Percentiles rank a stretch among this genome's conserved stretches.
These are phyloP conservation scores for Fomitopsis serialis DNA, from an alignment of 768 basidiomycete genomes.

Conservation along the genomic window DNA sequence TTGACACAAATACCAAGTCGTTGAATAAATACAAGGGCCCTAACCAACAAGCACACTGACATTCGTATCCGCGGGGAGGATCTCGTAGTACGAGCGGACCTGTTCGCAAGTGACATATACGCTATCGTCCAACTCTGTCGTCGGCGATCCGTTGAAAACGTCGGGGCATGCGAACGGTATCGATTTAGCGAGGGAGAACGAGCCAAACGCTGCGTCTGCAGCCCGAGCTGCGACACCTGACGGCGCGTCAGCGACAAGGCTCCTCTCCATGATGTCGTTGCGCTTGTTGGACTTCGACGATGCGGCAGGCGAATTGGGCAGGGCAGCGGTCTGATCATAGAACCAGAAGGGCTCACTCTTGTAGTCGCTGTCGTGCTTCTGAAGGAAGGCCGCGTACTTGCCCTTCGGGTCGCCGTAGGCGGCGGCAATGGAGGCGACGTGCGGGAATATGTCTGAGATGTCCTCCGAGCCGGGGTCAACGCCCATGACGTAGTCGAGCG, in stretches of 20 bases:
- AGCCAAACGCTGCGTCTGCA: not conserved
- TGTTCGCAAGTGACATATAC: slow-evolving; percentile 41
- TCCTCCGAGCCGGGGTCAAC: slow-evolving; percentile 38
- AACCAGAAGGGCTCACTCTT: slow-evolving; percentile 38
- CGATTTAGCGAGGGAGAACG: not conserved
- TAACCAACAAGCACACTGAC: not conserved
- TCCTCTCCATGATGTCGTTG: not conserved
- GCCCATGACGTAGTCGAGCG: slow-evolving; percentile 42
- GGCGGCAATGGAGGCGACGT: slow-evolving; percentile 46
- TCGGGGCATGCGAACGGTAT: slow-evolving; percentile 34
- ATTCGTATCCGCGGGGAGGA: slow-evolving; percentile 5
- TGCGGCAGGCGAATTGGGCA: slow-evolving; percentile 32
- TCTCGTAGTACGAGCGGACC: slow-evolving; percentile 33
- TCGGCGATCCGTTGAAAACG: slow-evolving; percentile 25
- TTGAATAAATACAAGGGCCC: no score
- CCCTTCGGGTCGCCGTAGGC: slow-evolving; percentile 50
- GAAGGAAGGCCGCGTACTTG: slow-evolving; percentile 41
- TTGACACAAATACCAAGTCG: no score
- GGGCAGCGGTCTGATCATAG: slow-evolving; percentile 40
- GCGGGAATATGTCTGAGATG: slow-evolving; percentile 36
- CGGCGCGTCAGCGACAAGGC: not conserved
- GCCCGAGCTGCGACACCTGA: not conserved
- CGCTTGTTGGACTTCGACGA: slow-evolving; percentile 9
- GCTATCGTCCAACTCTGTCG: slow-evolving; percentile 36
- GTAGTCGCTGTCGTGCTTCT: slow-evolving; percentile 28